phyloP scores from a whole-genome alignment of 1,284 basidiomycete genomes.

The Ustilago crameri region DNA sequence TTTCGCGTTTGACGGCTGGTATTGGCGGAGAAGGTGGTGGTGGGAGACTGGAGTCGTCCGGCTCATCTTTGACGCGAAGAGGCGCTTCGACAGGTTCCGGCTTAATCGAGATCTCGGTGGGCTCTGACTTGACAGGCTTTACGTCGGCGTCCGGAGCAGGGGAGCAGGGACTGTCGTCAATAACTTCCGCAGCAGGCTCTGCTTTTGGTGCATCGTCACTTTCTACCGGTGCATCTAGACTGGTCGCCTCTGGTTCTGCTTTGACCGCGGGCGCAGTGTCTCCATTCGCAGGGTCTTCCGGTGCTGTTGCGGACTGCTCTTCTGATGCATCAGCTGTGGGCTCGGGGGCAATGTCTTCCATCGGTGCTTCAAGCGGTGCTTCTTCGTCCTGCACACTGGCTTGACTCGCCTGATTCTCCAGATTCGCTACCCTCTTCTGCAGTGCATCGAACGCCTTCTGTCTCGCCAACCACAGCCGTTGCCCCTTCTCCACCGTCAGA shows the following conservation, averaged over 20 bases:
- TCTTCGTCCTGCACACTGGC: not conserved
- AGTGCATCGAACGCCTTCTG: constrained; percentile 47
- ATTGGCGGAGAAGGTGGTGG: not conserved
- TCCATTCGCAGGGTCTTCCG: not conserved
- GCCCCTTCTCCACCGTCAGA: constrained; percentile 45
- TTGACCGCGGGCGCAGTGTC: not conserved
- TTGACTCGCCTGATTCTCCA: not conserved
- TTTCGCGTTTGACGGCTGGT: not conserved
- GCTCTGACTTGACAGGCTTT: constrained; percentile 20
- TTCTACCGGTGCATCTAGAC: too few relatives aligned
- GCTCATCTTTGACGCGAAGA: constrained; percentile 15
- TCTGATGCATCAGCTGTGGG: not conserved
- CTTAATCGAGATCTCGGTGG: not conserved
- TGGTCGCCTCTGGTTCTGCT: not conserved
- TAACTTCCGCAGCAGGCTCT: too few relatives aligned
- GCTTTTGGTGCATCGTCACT: too few relatives aligned
- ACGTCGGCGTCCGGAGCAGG: too few relatives aligned
- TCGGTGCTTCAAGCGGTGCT: not conserved
- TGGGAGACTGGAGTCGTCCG: not conserved
- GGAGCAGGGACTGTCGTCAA: too few relatives aligned
- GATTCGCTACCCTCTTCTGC: constrained; percentile 20
- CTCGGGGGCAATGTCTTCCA: not conserved
- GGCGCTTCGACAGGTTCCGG: not conserved
- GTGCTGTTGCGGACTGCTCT: not conserved
- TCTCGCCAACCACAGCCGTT: constrained; percentile 50